phyloP scores from a whole-genome alignment of 129 eudicot species.

The Arctium minus region DNA sequence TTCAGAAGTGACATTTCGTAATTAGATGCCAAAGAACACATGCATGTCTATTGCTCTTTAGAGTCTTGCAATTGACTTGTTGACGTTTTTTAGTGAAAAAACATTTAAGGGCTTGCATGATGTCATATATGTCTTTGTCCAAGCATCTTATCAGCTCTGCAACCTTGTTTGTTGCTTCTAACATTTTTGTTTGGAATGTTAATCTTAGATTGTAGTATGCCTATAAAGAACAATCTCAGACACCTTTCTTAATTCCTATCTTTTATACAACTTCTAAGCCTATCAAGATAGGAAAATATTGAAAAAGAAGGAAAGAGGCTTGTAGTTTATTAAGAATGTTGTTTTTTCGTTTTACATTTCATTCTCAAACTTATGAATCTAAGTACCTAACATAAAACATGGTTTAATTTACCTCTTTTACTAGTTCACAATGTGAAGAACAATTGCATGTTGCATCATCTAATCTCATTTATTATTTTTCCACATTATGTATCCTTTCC shows the following conservation, averaged over 20 bases:
- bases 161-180: constrained; percentile 55
- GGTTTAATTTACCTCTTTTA: neutral
- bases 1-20: constrained; percentile 18
- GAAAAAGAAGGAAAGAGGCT: neutral
- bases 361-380: too few relatives aligned
- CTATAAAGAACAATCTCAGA: constrained; percentile 23
- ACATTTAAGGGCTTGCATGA: constrained; percentile 43
- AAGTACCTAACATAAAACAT: neutral
- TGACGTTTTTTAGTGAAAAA: constrained; percentile 35
- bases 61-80: constrained; percentile 45
- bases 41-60: constrained; percentile 49
- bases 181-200: constrained; percentile 51
- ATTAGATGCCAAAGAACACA: constrained; percentile 32
- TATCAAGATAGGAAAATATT: neutral
- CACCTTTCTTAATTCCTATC: neutral
- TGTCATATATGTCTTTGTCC: constrained; percentile 50
- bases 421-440: neutral
- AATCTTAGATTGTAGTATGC: constrained; percentile 54
- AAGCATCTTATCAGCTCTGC: constrained; percentile 51
- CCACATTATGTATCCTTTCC: too few relatives aligned
- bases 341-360: too few relatives aligned
- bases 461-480: too few relatives aligned
- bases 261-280: neutral
- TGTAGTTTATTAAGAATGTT: too few relatives aligned
- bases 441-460: too few relatives aligned